Evolutionary conservation across 345 rosid genomes (phyloP).

Genomic region (Salix dunnii): DNA sequence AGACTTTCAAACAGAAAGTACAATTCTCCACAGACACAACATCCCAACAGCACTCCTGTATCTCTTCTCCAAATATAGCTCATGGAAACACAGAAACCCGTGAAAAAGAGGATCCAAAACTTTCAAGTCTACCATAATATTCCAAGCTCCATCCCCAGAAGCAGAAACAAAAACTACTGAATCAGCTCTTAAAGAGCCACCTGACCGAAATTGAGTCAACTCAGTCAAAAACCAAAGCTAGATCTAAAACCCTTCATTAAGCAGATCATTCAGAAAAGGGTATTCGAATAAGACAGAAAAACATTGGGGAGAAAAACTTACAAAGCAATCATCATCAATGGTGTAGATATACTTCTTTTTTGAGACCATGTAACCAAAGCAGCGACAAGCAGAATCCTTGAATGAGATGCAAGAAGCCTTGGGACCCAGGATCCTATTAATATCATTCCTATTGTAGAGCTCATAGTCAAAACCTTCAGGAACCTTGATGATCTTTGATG

Average conservation of each 20-base stretch:
- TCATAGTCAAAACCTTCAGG: slow-evolving; percentile 55
- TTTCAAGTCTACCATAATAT: neutral
- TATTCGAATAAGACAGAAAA: neutral
- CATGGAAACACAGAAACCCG: neutral
- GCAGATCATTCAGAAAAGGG: neutral
- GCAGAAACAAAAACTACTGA: neutral
- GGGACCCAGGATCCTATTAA: slow-evolving; percentile 49
- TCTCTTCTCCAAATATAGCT: neutral
- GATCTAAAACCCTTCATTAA: neutral
- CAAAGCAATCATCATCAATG: slow-evolving; percentile 60
- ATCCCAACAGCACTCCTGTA: neutral
- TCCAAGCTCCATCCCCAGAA: neutral
- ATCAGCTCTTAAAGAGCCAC: neutral
- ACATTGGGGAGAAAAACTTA: slow-evolving; percentile 11
- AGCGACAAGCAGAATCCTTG: slow-evolving; percentile 53
- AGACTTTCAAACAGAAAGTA: neutral
- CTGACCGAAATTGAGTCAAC: neutral
- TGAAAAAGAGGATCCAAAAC: neutral
- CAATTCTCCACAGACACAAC: neutral
- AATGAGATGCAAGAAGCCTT: slow-evolving; percentile 59
- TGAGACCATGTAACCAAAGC: slow-evolving; percentile 51
- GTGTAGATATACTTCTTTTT: slow-evolving; percentile 50
- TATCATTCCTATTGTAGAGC: slow-evolving; percentile 49
- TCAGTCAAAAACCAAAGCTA: neutral
- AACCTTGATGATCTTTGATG: slow-evolving; percentile 46